Base-by-base conservation (phyloP, 108 stramenopile genomes). In the Nannochloropsis oceanica region DNA sequence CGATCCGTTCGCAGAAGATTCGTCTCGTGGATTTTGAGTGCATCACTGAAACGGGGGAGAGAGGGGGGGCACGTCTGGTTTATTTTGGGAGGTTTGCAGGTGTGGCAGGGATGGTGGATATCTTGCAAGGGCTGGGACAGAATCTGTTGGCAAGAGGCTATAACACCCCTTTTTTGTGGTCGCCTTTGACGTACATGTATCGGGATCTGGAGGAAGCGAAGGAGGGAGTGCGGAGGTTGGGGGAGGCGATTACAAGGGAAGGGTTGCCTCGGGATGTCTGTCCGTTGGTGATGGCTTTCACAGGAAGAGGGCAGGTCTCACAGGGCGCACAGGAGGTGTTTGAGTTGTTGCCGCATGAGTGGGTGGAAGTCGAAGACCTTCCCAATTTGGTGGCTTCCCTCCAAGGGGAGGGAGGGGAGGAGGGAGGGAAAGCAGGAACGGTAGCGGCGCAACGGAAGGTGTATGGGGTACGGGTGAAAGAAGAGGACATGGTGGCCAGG, bases 71-170 rank as follows among this genome's bases (percentile, higher is more conserved):
- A 83, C 93, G 94, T n/a, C 83, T 92, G 13, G 94, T 96, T 73
- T 93, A 94, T n/a, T 96, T 96, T 87, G 95, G 95, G n/a, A 85
- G 91, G 73, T 96, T 90, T 86, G 95, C 94, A 3, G 95, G 95
- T n/a, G 87, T 93, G 22, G 95, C 95, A 11, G 95, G 94, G 26
- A 93, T 92, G 91, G 91, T 94, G 22, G 94, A 96, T 88, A 90
- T 90, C 11, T 89, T 95, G 44, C 93, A 94, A 81, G 93, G 91
- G 34, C 82, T 95, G 10, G 95, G 95, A 13, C 90, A 93, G 84
- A 93, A 92, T n/a, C 87, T 95, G 18, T 84, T 96, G 43, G 84
- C 90, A 44, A n/a, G 27, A 24, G 92, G 93, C 11, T 88, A 82
- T 84, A 90, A 90, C 44, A 95, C 94, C 18, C 94, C 94, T n/a